Conservation (phyloP, 2,329 filamentous ascomycete genomes). For the Fusarium sp. region DNA sequence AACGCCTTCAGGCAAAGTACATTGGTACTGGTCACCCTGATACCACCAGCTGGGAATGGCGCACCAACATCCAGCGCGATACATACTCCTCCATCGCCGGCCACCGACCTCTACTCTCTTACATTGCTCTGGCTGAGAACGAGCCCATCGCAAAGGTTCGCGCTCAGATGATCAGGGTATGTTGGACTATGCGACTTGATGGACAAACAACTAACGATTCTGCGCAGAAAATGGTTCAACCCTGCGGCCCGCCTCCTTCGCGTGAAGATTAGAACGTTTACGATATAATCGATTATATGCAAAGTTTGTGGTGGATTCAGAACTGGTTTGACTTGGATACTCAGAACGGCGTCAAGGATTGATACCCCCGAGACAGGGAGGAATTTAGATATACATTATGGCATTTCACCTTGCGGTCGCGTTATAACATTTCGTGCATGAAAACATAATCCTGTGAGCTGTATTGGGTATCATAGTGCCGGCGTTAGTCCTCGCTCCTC, state of each 20-base stretch:
- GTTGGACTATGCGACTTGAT: slow-evolving; percentile 35
- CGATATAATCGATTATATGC: not conserved
- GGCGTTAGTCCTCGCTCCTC: slow-evolving; percentile 5
- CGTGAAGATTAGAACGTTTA: slow-evolving; percentile 60
- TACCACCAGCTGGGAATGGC: slow-evolving; percentile 98
- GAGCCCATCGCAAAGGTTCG: slow-evolving; percentile 85
- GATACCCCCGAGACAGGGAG: slow-evolving; percentile 43
- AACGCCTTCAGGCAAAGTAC: slow-evolving; percentile 95
- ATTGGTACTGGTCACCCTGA: slow-evolving; percentile 96
- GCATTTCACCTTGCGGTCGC: slow-evolving; percentile 1
- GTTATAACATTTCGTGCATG: not conserved
- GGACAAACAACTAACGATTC: slow-evolving; percentile 1
- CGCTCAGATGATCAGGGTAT: slow-evolving; percentile 80
- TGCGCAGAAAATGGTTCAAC: slow-evolving; percentile 74
- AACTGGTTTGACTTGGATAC: slow-evolving; percentile 11
- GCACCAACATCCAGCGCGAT: slow-evolving; percentile 94
- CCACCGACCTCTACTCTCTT: slow-evolving; percentile 87
- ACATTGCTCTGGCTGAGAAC: slow-evolving; percentile 90
- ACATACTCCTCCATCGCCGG: slow-evolving; percentile 90
- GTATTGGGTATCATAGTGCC: slow-evolving; percentile 39
- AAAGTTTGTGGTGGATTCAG: not conserved
- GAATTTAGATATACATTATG: slow-evolving; percentile 14
- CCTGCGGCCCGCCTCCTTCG: slow-evolving; percentile 68
- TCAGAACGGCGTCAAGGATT: slow-evolving; percentile 41
- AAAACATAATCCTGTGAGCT: slow-evolving; percentile 4